Evolutionary conservation across 148 eudicot genomes (phyloP), one percentile per base, ranked within the genome.

Genomic region (Vaccinium macrocarpon): DNA sequence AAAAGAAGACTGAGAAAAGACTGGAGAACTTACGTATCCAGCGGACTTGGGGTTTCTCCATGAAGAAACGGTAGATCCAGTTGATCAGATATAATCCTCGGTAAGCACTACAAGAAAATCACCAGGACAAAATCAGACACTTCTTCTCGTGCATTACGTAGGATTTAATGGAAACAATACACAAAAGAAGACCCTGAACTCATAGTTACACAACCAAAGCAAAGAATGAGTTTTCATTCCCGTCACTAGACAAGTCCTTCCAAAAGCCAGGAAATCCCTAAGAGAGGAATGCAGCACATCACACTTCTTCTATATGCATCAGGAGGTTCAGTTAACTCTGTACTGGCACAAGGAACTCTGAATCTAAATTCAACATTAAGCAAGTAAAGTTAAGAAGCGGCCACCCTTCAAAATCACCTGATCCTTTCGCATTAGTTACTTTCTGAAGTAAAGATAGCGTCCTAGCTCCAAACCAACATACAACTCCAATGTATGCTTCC

Each of bases 11-110:
- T 5, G 76, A 19, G 53, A 35, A 16, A 13, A 64, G 29, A 70
- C 52, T 19, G 11, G 11, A 23, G 52, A 42, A 82, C 92, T 86
- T 85, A 91, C 91, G 84, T 11, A 91, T 91, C 92, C 92, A 91
- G 78, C 88, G 92, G 57, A 82, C 82, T 76, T 77, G 64, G 82
- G 83, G 91, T 64, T 86, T 88, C 85, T 91, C 90, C 57, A 82
- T 62, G 71, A 87, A 89, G 89, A 81, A 88, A 10, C 91, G 91
- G 59, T 89, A 88, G 21, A 88, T 83, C 91, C 91, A 91, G 55
- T 91, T 91, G 86, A 90, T 16, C 38, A 91, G 68, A 77, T 91
- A 91, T 19, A 91, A 85, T 76, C 86, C 93, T 82, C 91, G 91
- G 85, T 91, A 91, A 79, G 86, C 91, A 48, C 91, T 91, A 85